These are phyloP conservation scores for Amauroascus verrucosus DNA, from an alignment of 2,329 filamentous ascomycete species.

Conservation along the genomic window DNA sequence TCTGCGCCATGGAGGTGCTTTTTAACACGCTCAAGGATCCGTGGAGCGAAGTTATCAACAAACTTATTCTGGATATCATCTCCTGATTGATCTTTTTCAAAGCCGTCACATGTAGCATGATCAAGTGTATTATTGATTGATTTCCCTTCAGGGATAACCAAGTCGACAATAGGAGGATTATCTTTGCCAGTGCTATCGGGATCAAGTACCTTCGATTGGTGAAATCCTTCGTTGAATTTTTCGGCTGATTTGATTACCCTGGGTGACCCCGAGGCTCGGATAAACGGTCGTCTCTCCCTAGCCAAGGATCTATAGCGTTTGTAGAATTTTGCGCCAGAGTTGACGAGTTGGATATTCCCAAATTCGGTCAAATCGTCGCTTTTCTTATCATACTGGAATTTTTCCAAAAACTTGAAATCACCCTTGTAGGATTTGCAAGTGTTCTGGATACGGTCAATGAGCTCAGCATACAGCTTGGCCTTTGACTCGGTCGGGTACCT, in stretches of 20 bases:
- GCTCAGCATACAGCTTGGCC: slow-evolving; percentile 50
- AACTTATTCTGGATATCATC: slow-evolving; percentile 47
- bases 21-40: slow-evolving; percentile 62
- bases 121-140: slow-evolving; percentile 72
- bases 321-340: slow-evolving; percentile 69
- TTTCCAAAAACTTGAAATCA: slow-evolving; percentile 58
- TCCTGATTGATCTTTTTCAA: slow-evolving; percentile 44
- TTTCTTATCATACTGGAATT: slow-evolving; percentile 62
- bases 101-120: slow-evolving; percentile 59
- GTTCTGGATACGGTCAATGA: slow-evolving; percentile 58
- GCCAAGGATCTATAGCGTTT: slow-evolving; percentile 58
- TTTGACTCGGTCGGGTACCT: slow-evolving; percentile 67
- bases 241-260: slow-evolving; percentile 65
- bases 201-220: slow-evolving; percentile 43
- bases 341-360: slow-evolving; percentile 58
- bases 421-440: slow-evolving; percentile 46
- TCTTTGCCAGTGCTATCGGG: slow-evolving; percentile 31
- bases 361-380: slow-evolving; percentile 59
- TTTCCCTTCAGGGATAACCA: slow-evolving; percentile 56
- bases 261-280: slow-evolving; percentile 58
- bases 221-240: slow-evolving; percentile 67
- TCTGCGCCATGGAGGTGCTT: slow-evolving; percentile 56
- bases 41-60: slow-evolving; percentile 52
- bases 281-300: slow-evolving; percentile 51
- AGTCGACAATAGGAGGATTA: slow-evolving; percentile 47